phyloP scores from a whole-genome alignment of 2,329 filamentous ascomycete species.

The Paracorniculantispora psalliotae region DNA sequence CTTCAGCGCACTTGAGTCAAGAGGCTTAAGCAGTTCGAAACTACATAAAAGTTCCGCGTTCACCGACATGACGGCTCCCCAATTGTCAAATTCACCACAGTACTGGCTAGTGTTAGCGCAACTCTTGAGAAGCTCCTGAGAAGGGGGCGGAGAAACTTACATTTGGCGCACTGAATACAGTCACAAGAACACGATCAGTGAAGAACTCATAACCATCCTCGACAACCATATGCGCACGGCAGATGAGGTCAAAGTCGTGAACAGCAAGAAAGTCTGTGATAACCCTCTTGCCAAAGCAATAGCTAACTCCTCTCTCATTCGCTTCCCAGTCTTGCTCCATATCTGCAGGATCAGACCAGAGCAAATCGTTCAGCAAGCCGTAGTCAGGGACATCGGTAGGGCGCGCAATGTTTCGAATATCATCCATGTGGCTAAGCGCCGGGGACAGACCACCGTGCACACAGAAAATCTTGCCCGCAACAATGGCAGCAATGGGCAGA shows the following conservation, averaged over 20 bases:
- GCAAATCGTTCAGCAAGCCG: constrained; percentile 85
- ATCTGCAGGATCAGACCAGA: constrained; percentile 97
- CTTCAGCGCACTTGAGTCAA: constrained; percentile 94
- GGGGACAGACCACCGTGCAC: constrained; percentile 94
- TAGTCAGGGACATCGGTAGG: constrained; percentile 98
- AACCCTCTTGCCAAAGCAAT: constrained; percentile 97
- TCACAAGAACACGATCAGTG: constrained; percentile 88
- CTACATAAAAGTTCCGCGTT: constrained; percentile 90
- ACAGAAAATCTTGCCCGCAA: constrained; percentile 95
- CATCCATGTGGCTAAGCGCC: constrained; percentile 92
- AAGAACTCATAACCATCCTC: constrained; percentile 99
- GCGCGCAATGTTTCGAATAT: constrained; percentile 91
- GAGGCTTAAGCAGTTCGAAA: constrained; percentile 92
- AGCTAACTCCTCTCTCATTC: constrained; percentile 94
- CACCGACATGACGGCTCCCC: constrained; percentile 98
- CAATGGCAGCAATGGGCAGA: constrained; percentile 91
- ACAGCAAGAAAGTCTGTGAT: constrained; percentile 92
- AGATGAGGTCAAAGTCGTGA: constrained; percentile 96
- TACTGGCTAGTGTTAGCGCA: constrained; percentile 56
- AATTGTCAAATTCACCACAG: constrained; percentile 98
- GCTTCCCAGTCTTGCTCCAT: constrained; percentile 98
- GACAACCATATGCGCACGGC: constrained; percentile 97
- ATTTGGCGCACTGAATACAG: constrained; percentile 95
- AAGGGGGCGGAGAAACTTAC: constrained; percentile 49
- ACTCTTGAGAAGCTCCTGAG: neutral